A percentile compares a stretch with the other conserved stretches of the same genome.
phyloP scores from a whole-genome alignment of 306 rosid genomes.

The Cicer chorassanicum region DNA sequence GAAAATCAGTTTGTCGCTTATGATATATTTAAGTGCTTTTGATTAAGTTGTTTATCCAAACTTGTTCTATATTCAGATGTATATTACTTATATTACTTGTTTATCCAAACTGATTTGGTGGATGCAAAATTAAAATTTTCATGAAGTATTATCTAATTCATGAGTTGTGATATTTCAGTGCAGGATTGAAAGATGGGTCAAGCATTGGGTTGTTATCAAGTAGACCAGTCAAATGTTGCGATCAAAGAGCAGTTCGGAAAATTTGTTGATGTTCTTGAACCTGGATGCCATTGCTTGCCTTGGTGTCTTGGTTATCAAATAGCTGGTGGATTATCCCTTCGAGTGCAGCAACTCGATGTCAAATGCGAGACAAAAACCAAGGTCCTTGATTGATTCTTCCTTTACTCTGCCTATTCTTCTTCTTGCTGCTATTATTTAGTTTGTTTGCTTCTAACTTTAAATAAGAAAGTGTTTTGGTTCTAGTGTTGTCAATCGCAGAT shows the following conservation, averaged over 20 bases:
- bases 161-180: conserved; percentile 32
- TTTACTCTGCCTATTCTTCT: conserved; percentile 6
- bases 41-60: not conserved
- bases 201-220: conserved; percentile 61
- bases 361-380: conserved; percentile 73
- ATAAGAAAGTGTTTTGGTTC: not conserved
- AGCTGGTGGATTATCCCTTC: conserved; percentile 64
- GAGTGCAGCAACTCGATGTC: conserved; percentile 73
- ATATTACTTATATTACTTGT: not conserved
- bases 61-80: not conserved
- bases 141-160: not conserved
- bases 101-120: not conserved
- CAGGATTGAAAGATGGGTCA: conserved; percentile 69
- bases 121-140: conserved; percentile 31
- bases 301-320: conserved; percentile 68
- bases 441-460: conserved; percentile 30
- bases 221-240: conserved; percentile 71
- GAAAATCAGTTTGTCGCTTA: not conserved
- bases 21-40: not conserved
- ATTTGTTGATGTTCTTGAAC: conserved; percentile 58
- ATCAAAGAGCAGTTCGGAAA: conserved; percentile 71
- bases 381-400: conserved; percentile 47
- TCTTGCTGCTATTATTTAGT: conserved; percentile 5
- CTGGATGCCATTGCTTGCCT: conserved; percentile 77
- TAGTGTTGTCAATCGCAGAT: too few relatives aligned